Evolutionary conservation across 305 asterid genomes (phyloP), one percentile per base, ranked within the genome.

Genomic region (Caryopteris hybrid): DNA sequence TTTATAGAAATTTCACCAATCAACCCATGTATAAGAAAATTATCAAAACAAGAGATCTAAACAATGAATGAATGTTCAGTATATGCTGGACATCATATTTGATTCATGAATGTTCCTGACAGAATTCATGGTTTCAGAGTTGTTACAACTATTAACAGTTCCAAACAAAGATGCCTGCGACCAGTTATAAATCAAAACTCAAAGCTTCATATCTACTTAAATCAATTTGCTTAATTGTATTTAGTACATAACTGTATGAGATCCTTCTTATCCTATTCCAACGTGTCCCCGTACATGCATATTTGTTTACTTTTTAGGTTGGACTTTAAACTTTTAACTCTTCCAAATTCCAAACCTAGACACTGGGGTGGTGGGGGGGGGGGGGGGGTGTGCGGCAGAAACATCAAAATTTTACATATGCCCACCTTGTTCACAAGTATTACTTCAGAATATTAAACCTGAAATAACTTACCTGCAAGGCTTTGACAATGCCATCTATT

Each of bases 401-500:
- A 31, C 54, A 45, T 33, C 59, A 60, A 42, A n/a, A n/a, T n/a
- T n/a, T n/a, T n/a, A n/a, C n/a, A n/a, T n/a, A n/a, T n/a, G n/a
- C n/a, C 66, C 1, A 22, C 21, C 39, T 21, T 27, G 48, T 29
- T n/a, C 13, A 61, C 53, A 41, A 7, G 14, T 10, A 60, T 13
- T 59, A 47, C 20, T 36, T 21, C 9, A 6, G 7, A 22, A 45
- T 25, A 61, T 23, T 46, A 13, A 64, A 4, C 18, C 4, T 7
- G n/a, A n/a, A n/a, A n/a, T n/a, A n/a, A n/a, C n/a, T 73, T 75
- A 86, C 97, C 93, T 85, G 96, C 69, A 94, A 76, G 12, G 96
- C 95, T 70, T 79, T 80, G 59, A 94, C 99, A 14, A 91, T 88
- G 73, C 97, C 96, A 71, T 94, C 98, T 20, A 94, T 91, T 31